Evolutionary conservation across 345 rosid species (phyloP), one percentile per base, ranked within the genome.

Genomic region (Eucalyptus leucophloia): DNA sequence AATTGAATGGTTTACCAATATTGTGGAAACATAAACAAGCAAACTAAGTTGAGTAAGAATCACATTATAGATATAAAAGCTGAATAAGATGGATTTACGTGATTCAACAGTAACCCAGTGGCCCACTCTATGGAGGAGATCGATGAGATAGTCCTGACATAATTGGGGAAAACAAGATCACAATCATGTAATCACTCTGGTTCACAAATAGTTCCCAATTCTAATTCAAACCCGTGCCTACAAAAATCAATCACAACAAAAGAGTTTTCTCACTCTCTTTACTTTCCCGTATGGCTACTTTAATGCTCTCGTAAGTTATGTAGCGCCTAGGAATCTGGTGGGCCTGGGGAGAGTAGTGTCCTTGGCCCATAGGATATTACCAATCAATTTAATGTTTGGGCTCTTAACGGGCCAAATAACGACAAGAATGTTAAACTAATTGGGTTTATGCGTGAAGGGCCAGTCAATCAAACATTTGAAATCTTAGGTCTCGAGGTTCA

Each of bases 161-260:
- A 23, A 23, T 4, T 23, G 26, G 28, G 12, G 28, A 54, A 54
- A 54, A 54, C 12, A 54, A 54, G 28, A 54, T 54, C 60, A 23
- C 28, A 54, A 54, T 54, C 1, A 54, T 0, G 60, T 4, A 54
- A 54, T 54, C 28, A 4, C 5, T 21, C 60, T 54, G 0, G 0
- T 54, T 54, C 60, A 54, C 60, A 54, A 54, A 54, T 54, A 54
- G 0, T 54, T 54, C 28, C 28, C 1, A 23, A 54, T 9, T 0
- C 28, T 21, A 1, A 54, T 9, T 54, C 26, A 54, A 54, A 21
- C 51, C 58, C 26, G 12, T 21, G 60, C 60, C 6, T 0, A 54
- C 60, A 23, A 54, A 54, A 54, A 54, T 21, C 28, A 54, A 23
- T 54, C 0, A 23, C 60, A 23, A 54, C 28, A 54, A 54, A 23